Evolutionary conservation across 1,284 basidiomycete genomes (phyloP), one percentile per base, ranked within the genome.

Genomic region (Schizophyllum amplum): DNA sequence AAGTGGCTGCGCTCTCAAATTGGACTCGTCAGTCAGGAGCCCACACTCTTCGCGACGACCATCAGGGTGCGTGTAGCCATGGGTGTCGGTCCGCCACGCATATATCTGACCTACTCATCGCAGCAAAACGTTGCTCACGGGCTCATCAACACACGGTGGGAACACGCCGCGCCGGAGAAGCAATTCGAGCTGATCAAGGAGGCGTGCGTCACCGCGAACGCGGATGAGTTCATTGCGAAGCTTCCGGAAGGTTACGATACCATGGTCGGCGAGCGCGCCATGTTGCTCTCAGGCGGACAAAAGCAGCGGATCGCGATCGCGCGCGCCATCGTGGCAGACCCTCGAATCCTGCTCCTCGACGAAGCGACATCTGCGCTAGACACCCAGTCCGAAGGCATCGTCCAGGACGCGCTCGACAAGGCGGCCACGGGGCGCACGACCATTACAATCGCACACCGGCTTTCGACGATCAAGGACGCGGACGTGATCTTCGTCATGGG

Each of bases 311-410:
- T 61, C 26, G 60, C 60, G 3, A 61, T 61, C 63, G 93, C 93
- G 23, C 87, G 94, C 55, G 94, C 94, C 11, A 95, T 97, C 65
- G 92, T 97, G 33, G 94, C 92, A 1, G 89, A 97, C 70, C 94
- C 94, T 3, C 78, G 80, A 24, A 88, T 94, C 55, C 72, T 94
- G 9, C 78, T 94, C 9, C 79, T 94, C 47, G 92, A 94, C 63
- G 91, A 93, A 68, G 94, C 94, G 4, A 97, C 94, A 3, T 86
- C 83, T 57, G 94, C 94, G 24, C 79, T 98, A 2, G 94, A 98
- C 71, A 94, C 93, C 2, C 84, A 91, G 67, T 87, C 84, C 1
- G 96, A 99, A 70, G 90, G 90, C 52, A 79, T 98, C 57, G 96
- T 99, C 0, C 94, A 98, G 71, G 88, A 95, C 66, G 96, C 96